These are phyloP conservation scores for Daldinia vernicosa DNA, from an alignment of 495 filamentous ascomycete species.

Conservation along the genomic window DNA sequence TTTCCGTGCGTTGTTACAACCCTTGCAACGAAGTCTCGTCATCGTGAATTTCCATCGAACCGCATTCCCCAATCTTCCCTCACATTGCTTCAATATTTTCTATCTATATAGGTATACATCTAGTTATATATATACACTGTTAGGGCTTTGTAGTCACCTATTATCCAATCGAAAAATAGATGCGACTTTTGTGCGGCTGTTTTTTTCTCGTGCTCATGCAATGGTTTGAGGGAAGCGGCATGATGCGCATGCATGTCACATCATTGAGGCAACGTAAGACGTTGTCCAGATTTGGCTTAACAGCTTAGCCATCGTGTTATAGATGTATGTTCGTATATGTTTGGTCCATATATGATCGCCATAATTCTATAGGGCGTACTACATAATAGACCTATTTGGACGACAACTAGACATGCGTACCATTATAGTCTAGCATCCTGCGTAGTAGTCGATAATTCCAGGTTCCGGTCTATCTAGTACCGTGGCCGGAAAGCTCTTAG, in stretches of 20 bases:
- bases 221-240: slow-evolving; percentile 35
- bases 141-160: slow-evolving; percentile 15
- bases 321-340: not conserved
- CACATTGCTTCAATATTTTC: slow-evolving; percentile 3
- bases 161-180: slow-evolving; percentile 30
- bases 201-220: slow-evolving; percentile 33
- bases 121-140: slow-evolving; percentile 5
- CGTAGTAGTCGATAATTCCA: slow-evolving; percentile 8
- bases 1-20: slow-evolving; percentile 8
- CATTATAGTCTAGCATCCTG: slow-evolving; percentile 9
- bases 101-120: slow-evolving; percentile 21
- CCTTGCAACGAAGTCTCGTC: slow-evolving; percentile 3
- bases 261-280: slow-evolving; percentile 38
- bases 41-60: slow-evolving; percentile 18
- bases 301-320: not conserved
- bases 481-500: slow-evolving; percentile 40
- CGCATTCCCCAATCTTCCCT: slow-evolving; percentile 15
- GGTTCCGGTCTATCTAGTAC: slow-evolving; percentile 9
- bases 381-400: slow-evolving; percentile 13
- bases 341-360: slow-evolving; percentile 15
- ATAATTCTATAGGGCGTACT: slow-evolving; percentile 9
- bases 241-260: slow-evolving; percentile 46
- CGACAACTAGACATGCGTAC: slow-evolving; percentile 10
- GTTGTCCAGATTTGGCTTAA: slow-evolving; percentile 13
- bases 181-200: slow-evolving; percentile 39